Base-by-base conservation (phyloP, 2,329 filamentous ascomycete genomes). In the Sclerotiophoma versabilis region DNA sequence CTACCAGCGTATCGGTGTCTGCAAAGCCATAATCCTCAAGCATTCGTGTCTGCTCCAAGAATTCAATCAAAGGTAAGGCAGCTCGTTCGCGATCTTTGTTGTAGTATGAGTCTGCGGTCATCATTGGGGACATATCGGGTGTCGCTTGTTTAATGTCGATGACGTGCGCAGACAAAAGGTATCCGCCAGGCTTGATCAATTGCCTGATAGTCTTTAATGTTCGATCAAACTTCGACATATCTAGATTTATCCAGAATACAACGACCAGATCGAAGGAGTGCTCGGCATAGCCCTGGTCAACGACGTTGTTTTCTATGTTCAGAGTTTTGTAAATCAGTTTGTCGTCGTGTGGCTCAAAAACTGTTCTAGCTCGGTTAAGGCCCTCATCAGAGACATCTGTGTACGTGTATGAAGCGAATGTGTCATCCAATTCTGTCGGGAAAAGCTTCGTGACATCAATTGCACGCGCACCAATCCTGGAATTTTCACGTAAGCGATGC, bases 141-240 rank as follows among this genome's bases (percentile, higher is more conserved):
- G 17, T 20, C 9, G 12, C 22, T 3, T 42, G 41, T 9, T 52
- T 54, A 2, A 42, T 34, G 3, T 60, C 54, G 1, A 39, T 36
- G 2, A 30, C 57, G 7, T 68, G 58, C 2, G 68, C 69, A 23
- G 20, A 26, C 5, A 42, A 59, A 52, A 82, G 25, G 20, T 77
- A 74, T 0, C 81, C 81, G 1, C 76, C 78, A 0, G 80, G 77
- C 17, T 55, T 63, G 0, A 71, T 55, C 1, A 72, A 42, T 6
- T 30, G 6, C 11, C 37, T 27, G 9, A 26, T 26, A 7, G 2
- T 36, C 8, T 22, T 49, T 15, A 49, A 5, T n/a, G n/a, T 42
- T 2, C 23, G 29, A 1, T 22, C 11, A 6, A 49, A 22, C 4
- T 34, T 7, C 17, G n/a, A 5, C 11, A 32, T 9, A 3, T 17